Evolutionary conservation across 352 stramenopile species (phyloP), one percentile per base, ranked within the genome.

Genomic region (Phytophthora ramorum): DNA sequence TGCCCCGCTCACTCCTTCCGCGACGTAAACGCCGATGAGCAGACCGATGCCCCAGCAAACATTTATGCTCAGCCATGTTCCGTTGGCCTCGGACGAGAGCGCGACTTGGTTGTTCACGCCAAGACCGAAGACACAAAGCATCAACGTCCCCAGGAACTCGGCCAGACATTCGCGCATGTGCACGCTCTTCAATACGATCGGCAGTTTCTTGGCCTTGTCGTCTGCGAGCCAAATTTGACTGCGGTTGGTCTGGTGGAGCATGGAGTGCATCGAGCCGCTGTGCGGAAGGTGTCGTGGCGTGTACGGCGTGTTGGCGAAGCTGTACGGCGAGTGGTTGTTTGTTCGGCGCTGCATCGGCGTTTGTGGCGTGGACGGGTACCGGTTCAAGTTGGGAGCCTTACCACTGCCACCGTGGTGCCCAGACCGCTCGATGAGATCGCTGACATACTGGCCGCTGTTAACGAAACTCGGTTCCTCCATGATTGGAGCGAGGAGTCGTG

Each of bases 11-110:
- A 85, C 64, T 44, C 72, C 71, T 40, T 78, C 77, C 0, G 70
- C 66, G 28, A 60, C 53, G 64, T 87, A 79, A 17, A 90, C 73
- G 20, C 72, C 78, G 20, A 90, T 74, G 24, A 74, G 78, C n/a
- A 92, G 51, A 7, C 59, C 83, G 32, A 92, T 71, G 12, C 83
- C 83, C 80, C 83, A 91, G 62, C 67, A 85, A 17, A 91, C 72
- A 44, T 79, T 88, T 64, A 89, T 85, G 62, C 80, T 88, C 14
- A 85, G 67, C 69, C 79, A 89, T 49, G 76, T 82, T 38, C 82
- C 82, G 48, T 82, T 82, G 20, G 50, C 57, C 26, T 69, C 73
- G 0, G 70, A 53, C 26, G 77, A 85, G 0, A 89, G 58, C 0
- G 56, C 63, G 8, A 87, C 73, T 76, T 89, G 75, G 44, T 80